phyloP scores from a whole-genome alignment of 176 grass and related monocot species.

The Melocanna baccifera region DNA sequence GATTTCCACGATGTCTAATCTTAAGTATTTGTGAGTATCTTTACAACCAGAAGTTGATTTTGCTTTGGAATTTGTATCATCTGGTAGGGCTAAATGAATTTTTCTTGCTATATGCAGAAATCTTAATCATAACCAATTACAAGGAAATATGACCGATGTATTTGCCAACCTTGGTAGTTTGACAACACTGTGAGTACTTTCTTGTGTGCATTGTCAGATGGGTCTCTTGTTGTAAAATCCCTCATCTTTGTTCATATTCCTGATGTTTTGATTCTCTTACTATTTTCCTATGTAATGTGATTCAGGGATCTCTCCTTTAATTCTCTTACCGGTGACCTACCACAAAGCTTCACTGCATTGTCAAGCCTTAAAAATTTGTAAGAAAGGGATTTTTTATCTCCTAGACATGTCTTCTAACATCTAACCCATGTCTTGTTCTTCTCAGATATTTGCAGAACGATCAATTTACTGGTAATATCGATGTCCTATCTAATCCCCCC shows the following conservation, averaged over 20 bases:
- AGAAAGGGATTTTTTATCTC: slow-evolving; percentile 28
- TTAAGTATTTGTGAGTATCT: slow-evolving; percentile 76
- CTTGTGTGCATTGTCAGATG: neutral
- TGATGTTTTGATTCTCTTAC: slow-evolving; percentile 23
- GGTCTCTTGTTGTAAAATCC: neutral
- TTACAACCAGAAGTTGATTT: slow-evolving; percentile 8
- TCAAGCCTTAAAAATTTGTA: slow-evolving; percentile 84
- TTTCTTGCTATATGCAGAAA: slow-evolving; percentile 49
- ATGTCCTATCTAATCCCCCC: slow-evolving; percentile 75
- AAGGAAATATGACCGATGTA: slow-evolving; percentile 75
- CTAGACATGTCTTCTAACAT: slow-evolving; percentile 1
- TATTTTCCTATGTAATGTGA: slow-evolving; percentile 29
- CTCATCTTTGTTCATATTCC: slow-evolving; percentile 7
- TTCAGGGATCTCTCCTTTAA: slow-evolving; percentile 89
- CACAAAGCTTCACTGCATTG: slow-evolving; percentile 64
- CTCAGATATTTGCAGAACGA: slow-evolving; percentile 91
- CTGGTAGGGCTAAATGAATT: slow-evolving; percentile 31
- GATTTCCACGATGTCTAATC: slow-evolving; percentile 62
- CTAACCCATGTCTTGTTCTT: slow-evolving; percentile 28
- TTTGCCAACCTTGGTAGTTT: slow-evolving; percentile 72
- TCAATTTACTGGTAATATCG: slow-evolving; percentile 79
- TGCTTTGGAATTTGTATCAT: slow-evolving; percentile 16
- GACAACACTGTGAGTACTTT: slow-evolving; percentile 66
- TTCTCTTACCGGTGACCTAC: slow-evolving; percentile 69
- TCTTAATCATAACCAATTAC: slow-evolving; percentile 76